These are phyloP conservation scores for Xylaria sp. DNA, from an alignment of 2,329 filamentous ascomycete genomes.

Conservation along the genomic window DNA sequence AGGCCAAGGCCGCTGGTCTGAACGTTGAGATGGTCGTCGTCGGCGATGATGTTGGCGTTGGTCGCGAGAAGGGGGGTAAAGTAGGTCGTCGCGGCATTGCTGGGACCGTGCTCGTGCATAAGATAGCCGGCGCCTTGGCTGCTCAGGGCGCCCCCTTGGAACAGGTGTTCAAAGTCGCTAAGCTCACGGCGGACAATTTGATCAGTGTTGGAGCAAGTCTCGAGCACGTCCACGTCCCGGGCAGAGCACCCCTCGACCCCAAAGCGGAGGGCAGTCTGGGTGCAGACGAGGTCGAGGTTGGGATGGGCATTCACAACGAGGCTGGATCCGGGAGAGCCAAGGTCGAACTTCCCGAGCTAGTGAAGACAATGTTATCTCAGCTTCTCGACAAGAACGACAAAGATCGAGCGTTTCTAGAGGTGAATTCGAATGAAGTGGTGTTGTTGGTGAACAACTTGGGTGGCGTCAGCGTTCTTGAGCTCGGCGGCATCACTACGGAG, in stretches of 20 bases:
- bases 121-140: constrained; percentile 86
- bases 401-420: constrained; percentile 75
- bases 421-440: constrained; percentile 72
- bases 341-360: constrained; percentile 63
- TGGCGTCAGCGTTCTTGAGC: constrained; percentile 75
- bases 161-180: constrained; percentile 77
- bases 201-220: constrained; percentile 88
- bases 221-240: constrained; percentile 93
- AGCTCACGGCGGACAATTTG: constrained; percentile 76
- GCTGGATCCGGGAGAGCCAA: constrained; percentile 64
- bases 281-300: constrained; percentile 68
- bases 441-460: constrained; percentile 81
- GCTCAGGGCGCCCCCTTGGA: constrained; percentile 73
- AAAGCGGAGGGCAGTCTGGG: constrained; percentile 65
- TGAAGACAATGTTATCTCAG: constrained; percentile 74
- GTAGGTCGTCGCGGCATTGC: constrained; percentile 91
- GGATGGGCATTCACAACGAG: constrained; percentile 84
- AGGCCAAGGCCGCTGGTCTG: constrained; percentile 82
- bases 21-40: constrained; percentile 90
- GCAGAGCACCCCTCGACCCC: constrained; percentile 66
- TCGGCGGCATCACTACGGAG: constrained; percentile 77
- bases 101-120: constrained; percentile 89
- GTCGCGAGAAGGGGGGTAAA: constrained; percentile 83
- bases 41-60: constrained; percentile 91
- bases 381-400: constrained; percentile 72